Evolutionary conservation across 1,284 basidiomycete species (phyloP), one percentile per base, ranked within the genome.

Genomic region (Mycena citricolor): DNA sequence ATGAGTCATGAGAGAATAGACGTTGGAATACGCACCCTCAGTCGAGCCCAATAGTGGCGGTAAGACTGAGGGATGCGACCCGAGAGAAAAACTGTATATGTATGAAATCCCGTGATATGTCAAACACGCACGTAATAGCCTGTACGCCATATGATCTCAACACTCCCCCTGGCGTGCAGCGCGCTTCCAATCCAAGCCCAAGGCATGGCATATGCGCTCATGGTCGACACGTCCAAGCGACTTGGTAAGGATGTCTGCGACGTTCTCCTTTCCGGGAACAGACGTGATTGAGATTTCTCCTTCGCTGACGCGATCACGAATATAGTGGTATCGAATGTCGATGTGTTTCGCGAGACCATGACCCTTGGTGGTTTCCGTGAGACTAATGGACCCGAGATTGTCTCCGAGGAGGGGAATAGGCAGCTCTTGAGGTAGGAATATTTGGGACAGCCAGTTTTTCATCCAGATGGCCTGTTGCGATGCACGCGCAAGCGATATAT

Each of bases 371-470:
- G 38, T 40, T 23, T 45, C 43, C 4, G 38, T 40, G 20, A 45
- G 37, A 30, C 46, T 43, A 26, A 43, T 48, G 5, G 46, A 36
- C 1, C 46, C 40, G 2, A 43, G 33, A 13, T 42, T 48, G 33
- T 48, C 40, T 8, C 46, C 33, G 29, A n/a, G 16, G 1, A 48
- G 22, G 7, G 6, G 2, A 12, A 43, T 16, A 1, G 41, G 46
- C 8, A 42, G 24, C 5, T 32, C 28, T 21, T 39, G 36, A 2
- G 36, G 28, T 7, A 45, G 21, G 23, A 11, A 20, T 2, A 41
- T 34, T 8, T 26, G 39, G n/a, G 32, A 20, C 2, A 47, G 26
- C 40, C 39, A 47, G 22, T 31, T 39, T 11, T 39, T 30, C 38
- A 39, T 31, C 38, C 38, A 39, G 7, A 31, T 39, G 3, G 28